Evolutionary conservation across 1,284 basidiomycete genomes (phyloP).

Genomic region (Leccinum fuscescens): DNA sequence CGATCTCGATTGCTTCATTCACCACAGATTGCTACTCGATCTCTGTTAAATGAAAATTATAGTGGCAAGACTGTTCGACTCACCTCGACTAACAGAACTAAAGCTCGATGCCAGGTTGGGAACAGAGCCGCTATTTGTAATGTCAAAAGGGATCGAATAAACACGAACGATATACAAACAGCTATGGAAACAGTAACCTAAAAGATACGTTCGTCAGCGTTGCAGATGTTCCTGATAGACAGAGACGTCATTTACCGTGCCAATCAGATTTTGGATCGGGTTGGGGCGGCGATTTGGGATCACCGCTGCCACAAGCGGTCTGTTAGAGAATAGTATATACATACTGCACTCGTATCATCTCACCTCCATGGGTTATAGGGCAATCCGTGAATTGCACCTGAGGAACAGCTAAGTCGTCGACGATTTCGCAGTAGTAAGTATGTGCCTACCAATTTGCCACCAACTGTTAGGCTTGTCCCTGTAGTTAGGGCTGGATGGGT

Average conservation of each 20-base stretch:
- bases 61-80: not conserved
- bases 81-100: conserved; percentile 14
- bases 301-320: too few species aligned
- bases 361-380: too few species aligned
- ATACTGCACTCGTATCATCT: too few species aligned
- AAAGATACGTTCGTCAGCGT: conserved; percentile 3
- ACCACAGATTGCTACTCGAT: conserved; percentile 19
- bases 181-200: conserved; percentile 21
- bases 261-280: too few species aligned
- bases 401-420: not conserved
- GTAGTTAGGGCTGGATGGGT: conserved; percentile 1
- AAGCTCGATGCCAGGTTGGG: conserved; percentile 20
- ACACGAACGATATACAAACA: not conserved
- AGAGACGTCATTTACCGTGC: too few species aligned
- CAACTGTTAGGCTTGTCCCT: conserved; percentile 19
- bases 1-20: conserved; percentile 14
- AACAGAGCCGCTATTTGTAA: conserved; percentile 15
- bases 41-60: not conserved
- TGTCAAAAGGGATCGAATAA: not conserved
- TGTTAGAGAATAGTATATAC: too few species aligned
- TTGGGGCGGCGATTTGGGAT: too few species aligned
- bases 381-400: not conserved
- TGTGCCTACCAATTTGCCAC: conserved; percentile 18
- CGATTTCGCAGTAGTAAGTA: not conserved
- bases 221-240: not conserved